phyloP scores from a whole-genome alignment of 1,284 basidiomycete genomes.

The Tilletia setariae region DNA sequence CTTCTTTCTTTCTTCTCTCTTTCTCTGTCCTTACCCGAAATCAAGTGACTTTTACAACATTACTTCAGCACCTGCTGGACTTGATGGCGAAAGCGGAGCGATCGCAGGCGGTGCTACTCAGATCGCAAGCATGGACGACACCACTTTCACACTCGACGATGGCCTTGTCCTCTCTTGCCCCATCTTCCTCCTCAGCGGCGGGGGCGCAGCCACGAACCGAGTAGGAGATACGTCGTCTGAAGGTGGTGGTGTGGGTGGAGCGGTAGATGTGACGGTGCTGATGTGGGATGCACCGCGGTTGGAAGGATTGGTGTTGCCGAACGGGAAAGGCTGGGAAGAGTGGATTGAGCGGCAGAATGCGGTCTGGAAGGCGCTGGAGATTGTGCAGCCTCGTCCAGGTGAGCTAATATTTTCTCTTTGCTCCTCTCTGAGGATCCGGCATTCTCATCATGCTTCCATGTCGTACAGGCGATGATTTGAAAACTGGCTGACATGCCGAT shows the following conservation, averaged over 20 bases:
- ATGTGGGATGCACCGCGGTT: slow-evolving; percentile 79
- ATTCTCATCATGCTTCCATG: no score
- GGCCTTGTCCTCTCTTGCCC: slow-evolving; percentile 74
- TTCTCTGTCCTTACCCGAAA: no score
- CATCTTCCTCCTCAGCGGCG: slow-evolving; percentile 76
- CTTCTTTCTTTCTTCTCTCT: neutral
- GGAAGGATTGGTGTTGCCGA: slow-evolving; percentile 42
- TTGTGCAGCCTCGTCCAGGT: slow-evolving; percentile 35
- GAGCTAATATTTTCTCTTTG: neutral
- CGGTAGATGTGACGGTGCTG: slow-evolving; percentile 60
- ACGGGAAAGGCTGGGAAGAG: slow-evolving; percentile 56
- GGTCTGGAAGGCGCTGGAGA: slow-evolving; percentile 31
- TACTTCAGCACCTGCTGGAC: neutral
- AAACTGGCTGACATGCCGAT: neutral
- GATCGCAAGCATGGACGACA: slow-evolving; percentile 24
- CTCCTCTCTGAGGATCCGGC: neutral
- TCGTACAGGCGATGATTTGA: no score
- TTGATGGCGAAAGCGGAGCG: neutral
- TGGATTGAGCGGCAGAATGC: slow-evolving; percentile 65
- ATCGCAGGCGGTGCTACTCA: slow-evolving; percentile 1
- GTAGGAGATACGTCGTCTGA: neutral
- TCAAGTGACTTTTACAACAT: slow-evolving; percentile 46
- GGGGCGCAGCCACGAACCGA: neutral
- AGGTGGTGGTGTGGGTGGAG: neutral
- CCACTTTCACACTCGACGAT: slow-evolving; percentile 41